Evolutionary conservation across 352 stramenopile species (phyloP), one percentile per base, ranked within the genome.

Genomic region (Peronospora destructor): DNA sequence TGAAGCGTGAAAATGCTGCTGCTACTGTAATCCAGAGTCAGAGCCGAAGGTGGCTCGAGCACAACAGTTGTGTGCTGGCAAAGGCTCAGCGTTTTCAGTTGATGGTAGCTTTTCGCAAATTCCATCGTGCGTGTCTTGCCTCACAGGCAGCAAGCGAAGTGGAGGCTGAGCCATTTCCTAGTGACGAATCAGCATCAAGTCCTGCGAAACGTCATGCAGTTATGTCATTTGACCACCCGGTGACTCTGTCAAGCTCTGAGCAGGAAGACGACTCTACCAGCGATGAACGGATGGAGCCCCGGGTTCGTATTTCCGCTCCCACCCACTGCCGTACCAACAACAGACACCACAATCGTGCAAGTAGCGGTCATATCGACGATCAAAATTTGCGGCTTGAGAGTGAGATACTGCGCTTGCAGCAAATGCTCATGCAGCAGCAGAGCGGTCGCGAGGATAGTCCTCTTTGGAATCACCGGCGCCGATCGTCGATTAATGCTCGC

Each of bases 381-480:
- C 71, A 75, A 12, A 84, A 82, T 45, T 58, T 48, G 5, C 32
- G 74, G 17, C 48, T 87, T 4, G 76, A 86, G 42, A 71, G 71
- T 45, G 79, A 90, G 50, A 87, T 90, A 33, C 45, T 87, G 53
- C 76, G 79, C 8, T 64, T 90, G n/a, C 76, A 87, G 50, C 66
- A 84, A 26, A 71, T 90, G 57, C 73, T 90, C 11, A 47, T 81
- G 8, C 65, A 87, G 34, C 78, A 83, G 36, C 53, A 61, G 38
- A 76, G 64, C 26, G 59, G 38, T 17, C 56, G 19, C 23, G 35
- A 46, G 1, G 25, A 28, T 14, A 25, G 14, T 39, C 44, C 61
- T 47, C 28, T 32, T 16, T 53, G 45, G n/a, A 47, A 66, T 16
- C 49, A 61, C 42, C 42, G 42, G 11, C 45, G 39, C 2, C 61